Percentiles rank a stretch among this genome's conserved stretches.
These are phyloP conservation scores for Pleurotus ostreatus DNA, from an alignment of 768 basidiomycete species.

Conservation along the genomic window DNA sequence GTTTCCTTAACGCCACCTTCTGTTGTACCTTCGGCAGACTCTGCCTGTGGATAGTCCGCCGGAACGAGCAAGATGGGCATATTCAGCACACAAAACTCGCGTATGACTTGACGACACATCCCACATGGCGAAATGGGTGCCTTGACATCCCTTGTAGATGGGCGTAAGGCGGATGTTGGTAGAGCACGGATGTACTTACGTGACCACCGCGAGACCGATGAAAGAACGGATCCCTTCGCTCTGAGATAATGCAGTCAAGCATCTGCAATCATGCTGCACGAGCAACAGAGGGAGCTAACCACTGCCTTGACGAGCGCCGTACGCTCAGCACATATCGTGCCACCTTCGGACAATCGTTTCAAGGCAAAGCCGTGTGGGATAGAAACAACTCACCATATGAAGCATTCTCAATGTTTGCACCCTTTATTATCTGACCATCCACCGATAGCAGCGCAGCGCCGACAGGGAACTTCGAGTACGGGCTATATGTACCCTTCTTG, in stretches of 20 bases:
- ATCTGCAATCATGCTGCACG: not conserved
- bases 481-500: constrained; percentile 69
- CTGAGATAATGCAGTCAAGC: constrained; percentile 29
- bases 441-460: constrained; percentile 79
- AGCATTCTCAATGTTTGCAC: constrained; percentile 93
- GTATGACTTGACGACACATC: constrained; percentile 86
- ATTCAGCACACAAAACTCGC: constrained; percentile 76
- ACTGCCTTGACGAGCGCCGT: constrained; percentile 95
- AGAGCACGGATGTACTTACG: constrained; percentile 40
- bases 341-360: constrained; percentile 45
- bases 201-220: constrained; percentile 73
- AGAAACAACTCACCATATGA: constrained; percentile 63
- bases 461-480: constrained; percentile 90
- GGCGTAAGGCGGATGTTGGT: not conserved
- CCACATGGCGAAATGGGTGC: constrained; percentile 82
- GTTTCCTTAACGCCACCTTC: constrained; percentile 58
- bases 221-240: constrained; percentile 76
- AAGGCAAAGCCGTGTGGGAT: not conserved
- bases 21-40: constrained; percentile 30
- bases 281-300: constrained; percentile 40
- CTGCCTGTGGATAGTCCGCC: constrained; percentile 47
- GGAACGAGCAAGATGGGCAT: constrained; percentile 75
- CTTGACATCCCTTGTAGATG: constrained; percentile 56
- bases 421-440: constrained; percentile 72
- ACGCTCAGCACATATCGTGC: constrained; percentile 89